Conservation (phyloP, 164 flowering plant genomes). For the Tinospora cordifolia region DNA sequence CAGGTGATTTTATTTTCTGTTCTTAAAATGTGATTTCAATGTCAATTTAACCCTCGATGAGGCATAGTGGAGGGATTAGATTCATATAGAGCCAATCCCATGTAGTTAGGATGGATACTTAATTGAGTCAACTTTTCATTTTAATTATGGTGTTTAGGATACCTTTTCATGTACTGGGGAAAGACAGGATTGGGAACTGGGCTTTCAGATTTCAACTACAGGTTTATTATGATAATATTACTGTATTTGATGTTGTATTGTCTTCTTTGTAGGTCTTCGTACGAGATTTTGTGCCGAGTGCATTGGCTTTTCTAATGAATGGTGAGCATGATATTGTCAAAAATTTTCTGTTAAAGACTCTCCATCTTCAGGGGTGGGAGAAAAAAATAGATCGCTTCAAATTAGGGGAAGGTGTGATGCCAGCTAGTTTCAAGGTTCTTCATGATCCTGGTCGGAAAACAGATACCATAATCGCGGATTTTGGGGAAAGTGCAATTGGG, state of each 20-base stretch:
- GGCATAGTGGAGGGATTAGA: no score
- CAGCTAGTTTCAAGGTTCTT: constrained; percentile 35
- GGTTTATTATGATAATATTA: neutral
- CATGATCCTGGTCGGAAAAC: constrained; percentile 26
- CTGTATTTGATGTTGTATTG: neutral
- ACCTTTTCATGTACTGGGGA: neutral
- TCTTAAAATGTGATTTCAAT: neutral
- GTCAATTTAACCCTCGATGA: no score
- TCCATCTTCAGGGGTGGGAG: constrained; percentile 34
- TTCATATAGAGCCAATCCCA: no score
- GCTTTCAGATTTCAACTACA: neutral
- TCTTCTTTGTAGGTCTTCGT: constrained; percentile 26
- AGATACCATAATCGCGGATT: constrained; percentile 29
- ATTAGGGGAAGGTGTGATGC: constrained; percentile 35
- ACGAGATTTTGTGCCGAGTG: constrained; percentile 34
- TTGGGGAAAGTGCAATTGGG: constrained; percentile 38
- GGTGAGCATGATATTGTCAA: constrained; percentile 32
- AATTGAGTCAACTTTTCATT: no score
- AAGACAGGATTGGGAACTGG: neutral
- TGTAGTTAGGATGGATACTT: no score
- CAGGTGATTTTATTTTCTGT: constrained; percentile 21
- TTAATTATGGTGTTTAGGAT: neutral
- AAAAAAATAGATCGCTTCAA: constrained; percentile 29
- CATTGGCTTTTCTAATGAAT: constrained; percentile 33
- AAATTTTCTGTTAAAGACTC: constrained; percentile 31